Conservation (phyloP, 352 stramenopile genomes). For the Globisporangium alternatum region DNA sequence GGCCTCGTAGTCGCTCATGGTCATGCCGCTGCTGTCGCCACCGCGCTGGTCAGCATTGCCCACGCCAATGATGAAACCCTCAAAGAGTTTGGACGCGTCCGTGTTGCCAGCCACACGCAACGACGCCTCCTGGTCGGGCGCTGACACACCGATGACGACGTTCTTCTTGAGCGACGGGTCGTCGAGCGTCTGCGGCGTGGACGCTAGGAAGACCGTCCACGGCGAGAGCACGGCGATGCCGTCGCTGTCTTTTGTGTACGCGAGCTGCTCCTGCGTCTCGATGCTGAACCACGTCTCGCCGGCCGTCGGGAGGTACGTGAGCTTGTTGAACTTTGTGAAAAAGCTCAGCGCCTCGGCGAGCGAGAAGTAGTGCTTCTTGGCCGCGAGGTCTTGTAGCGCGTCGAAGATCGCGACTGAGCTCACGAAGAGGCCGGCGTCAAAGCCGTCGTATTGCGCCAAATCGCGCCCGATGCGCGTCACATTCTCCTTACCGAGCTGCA, state of each 20-base stretch:
- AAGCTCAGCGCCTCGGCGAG: constrained; percentile 69
- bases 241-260: constrained; percentile 73
- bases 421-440: constrained; percentile 73
- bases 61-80: constrained; percentile 73
- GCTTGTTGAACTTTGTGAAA: constrained; percentile 61
- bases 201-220: constrained; percentile 77
- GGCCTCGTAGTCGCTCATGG: constrained; percentile 25
- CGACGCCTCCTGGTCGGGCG: constrained; percentile 53
- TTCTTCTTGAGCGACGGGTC: constrained; percentile 64
- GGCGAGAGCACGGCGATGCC: constrained; percentile 60
- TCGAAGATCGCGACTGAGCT: constrained; percentile 69
- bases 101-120: constrained; percentile 65
- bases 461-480: constrained; percentile 62
- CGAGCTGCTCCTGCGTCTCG: constrained; percentile 77
- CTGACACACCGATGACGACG: constrained; percentile 71
- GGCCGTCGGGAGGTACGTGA: constrained; percentile 60
- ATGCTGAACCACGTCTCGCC: constrained; percentile 84
- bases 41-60: constrained; percentile 41
- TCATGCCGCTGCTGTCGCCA: constrained; percentile 21
- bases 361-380: constrained; percentile 70
- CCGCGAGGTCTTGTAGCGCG: constrained; percentile 53
- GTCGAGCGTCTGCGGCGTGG: constrained; percentile 35
- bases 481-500: constrained; percentile 54
- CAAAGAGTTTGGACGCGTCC: constrained; percentile 46
- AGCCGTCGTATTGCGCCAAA: constrained; percentile 51